Base-by-base conservation (phyloP, 2,329 filamentous ascomycete genomes). In the Ascochyta rabiei region DNA sequence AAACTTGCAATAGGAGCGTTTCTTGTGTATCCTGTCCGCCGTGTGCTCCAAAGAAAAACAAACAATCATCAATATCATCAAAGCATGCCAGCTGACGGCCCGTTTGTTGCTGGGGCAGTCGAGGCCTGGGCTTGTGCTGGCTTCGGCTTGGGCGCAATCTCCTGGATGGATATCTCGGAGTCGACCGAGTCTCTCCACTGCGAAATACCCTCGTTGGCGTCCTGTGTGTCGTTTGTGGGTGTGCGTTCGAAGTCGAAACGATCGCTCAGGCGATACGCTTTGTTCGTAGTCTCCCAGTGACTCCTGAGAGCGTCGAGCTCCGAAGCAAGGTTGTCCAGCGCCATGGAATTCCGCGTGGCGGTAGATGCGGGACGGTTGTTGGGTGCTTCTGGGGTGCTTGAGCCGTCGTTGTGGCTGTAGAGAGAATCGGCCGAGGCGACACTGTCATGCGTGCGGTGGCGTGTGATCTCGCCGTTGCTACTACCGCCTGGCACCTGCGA, bases 271-370 rank as follows among this genome's bases (percentile, higher is more conserved):
- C 95, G 89, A 75, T 98, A 97, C 68, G 91, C 96, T 76, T 96
- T 95, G 78, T 93, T 97, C 12, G 92, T 96, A 34, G 89, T 91
- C 77, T 98, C 92, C 95, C 95, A 99, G 68, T 97, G 93, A 47
- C 82, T 90, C 47, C 93, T 86, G 42, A 99, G 82, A 12, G 90
- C 89, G 73, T 99, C 95, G 7, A 99, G 86, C 78, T 99, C 95
- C 60, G 86, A 91, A 10, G 95, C 93, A 21, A 99, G 84, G 61
- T 89, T 95, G 75, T 99, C 95, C 18, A 99, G 83, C 3, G 93
- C 93, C 63, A 87, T 79, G 0, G 84, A 86, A 48, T 85, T 86
- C 44, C 86, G 83, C 54, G 71, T 75, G 35, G 64, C 69, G 30
- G 66, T 51, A 12, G 68, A 70, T 26, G 60, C 61, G 10, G 62